Base-by-base conservation (phyloP, 2,329 filamentous ascomycete genomes). In the Podosphaera fusca region DNA sequence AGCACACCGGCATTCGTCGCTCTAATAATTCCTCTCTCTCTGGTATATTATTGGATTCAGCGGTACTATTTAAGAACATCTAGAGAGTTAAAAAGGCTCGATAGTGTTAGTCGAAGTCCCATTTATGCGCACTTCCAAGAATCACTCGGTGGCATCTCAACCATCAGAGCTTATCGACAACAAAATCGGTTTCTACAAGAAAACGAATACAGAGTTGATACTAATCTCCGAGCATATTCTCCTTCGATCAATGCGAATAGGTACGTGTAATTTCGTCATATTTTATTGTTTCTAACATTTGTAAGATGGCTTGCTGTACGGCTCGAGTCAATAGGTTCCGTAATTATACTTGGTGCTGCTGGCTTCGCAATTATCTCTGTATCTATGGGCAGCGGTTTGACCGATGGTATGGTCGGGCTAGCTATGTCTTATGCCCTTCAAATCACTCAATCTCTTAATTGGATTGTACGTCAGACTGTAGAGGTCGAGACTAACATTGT, bases 401-500 rank as follows among this genome's bases (percentile, higher is more conserved):
- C 76, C 30, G 72, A 81, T 6, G 92, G 92, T 58, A 74, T 81
- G 70, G 89, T 96, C 56, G 94, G 94, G 73, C 74, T 98, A 65
- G 81, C 86, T 61, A 95, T 98, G 88, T 95, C 90, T 52, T 95
- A 96, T 71, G 92, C 89, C 45, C 77, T 98, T 61, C 87, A 95
- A 72, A 96, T 98, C 67, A 98, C 92, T 1, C 86, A 90, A 63
- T 95, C 89, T 40, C 78, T 98, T 65, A 98, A 96, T 74, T 98
- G 92, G 92, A 95, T 98, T 66, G 92, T 98, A 55, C 82, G 94
- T 59, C 92, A 98, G 71, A 95, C 89, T 0, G 92, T 98, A 38
- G 94, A 98, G 70, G 92, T 98, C n/a, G 94, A 98, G 75, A 96
- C 90, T n/a, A 98, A 98, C 70, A 98, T 98, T 66, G 90, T 98